These are phyloP conservation scores for Eucalyptus viminalis DNA, from an alignment of 345 rosid genomes.

Conservation along the genomic window DNA sequence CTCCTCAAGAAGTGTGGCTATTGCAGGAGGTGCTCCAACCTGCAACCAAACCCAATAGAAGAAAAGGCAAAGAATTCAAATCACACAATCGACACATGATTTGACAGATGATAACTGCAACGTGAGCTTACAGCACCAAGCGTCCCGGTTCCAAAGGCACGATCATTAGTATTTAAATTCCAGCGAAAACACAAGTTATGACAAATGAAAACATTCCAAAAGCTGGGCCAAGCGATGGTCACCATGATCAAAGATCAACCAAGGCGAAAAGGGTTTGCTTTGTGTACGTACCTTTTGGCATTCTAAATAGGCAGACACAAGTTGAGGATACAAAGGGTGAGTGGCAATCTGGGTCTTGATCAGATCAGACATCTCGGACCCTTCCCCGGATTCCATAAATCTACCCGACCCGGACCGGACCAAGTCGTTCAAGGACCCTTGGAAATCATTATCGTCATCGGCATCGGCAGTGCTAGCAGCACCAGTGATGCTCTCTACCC, in stretches of 20 bases:
- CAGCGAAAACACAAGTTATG: neutral
- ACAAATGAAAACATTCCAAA: neutral
- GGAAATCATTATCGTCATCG: neutral
- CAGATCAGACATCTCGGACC: slow-evolving; percentile 16
- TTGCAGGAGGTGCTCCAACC: slow-evolving; percentile 56
- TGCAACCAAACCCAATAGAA: neutral
- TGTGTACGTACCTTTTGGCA: slow-evolving; percentile 39
- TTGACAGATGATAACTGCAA: neutral
- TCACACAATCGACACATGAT: neutral
- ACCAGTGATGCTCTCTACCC: neutral
- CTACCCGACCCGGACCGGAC: neutral
- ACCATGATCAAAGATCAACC: neutral
- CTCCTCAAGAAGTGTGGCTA: slow-evolving; percentile 37
- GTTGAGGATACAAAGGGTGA: slow-evolving; percentile 53
- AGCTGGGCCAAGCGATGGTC: neutral
- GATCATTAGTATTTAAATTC: neutral
- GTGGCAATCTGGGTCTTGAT: slow-evolving; percentile 48
- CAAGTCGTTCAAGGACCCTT: neutral
- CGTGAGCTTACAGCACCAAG: neutral
- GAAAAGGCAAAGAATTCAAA: neutral
- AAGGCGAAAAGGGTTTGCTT: neutral
- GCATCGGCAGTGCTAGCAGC: neutral
- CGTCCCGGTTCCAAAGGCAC: neutral
- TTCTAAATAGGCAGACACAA: slow-evolving; percentile 42
- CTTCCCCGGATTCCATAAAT: neutral